Evolutionary conservation across 495 filamentous ascomycete species (phyloP).

Genomic region (Aspergillus hancockii): DNA sequence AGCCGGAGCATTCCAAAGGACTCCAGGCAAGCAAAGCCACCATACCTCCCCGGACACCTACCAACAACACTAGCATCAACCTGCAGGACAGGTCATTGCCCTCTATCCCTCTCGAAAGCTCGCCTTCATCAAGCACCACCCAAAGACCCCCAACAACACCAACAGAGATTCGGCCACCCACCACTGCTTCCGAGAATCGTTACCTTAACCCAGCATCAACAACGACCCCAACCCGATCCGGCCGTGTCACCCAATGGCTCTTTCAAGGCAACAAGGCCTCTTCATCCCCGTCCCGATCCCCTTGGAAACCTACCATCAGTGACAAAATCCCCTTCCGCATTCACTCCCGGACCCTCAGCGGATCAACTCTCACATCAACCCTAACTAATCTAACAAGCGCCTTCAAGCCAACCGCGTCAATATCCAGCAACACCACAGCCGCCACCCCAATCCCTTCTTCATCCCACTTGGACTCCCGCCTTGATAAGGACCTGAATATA

Average conservation of each 20-base stretch:
- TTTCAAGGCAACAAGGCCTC: slow-evolving; percentile 20
- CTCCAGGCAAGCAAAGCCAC: slow-evolving; percentile 3
- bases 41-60: slow-evolving; percentile 13
- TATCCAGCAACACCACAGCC: slow-evolving; percentile 32
- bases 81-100: slow-evolving; percentile 25
- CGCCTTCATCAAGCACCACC: not conserved
- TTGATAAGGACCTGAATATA: slow-evolving; percentile 30
- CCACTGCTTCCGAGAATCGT: slow-evolving; percentile 19
- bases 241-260: slow-evolving; percentile 39
- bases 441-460: slow-evolving; percentile 29
- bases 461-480: slow-evolving; percentile 23
- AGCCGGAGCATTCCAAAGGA: slow-evolving; percentile 3
- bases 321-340: slow-evolving; percentile 32
- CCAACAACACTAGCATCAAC: slow-evolving; percentile 12
- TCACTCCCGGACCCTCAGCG: slow-evolving; percentile 43
- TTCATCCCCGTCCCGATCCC: slow-evolving; percentile 10
- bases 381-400: slow-evolving; percentile 26
- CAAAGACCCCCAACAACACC: slow-evolving; percentile 19
- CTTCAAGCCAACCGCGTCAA: slow-evolving; percentile 24
- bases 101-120: slow-evolving; percentile 10
- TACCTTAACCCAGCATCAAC: slow-evolving; percentile 17
- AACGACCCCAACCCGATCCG: slow-evolving; percentile 24
- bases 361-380: slow-evolving; percentile 38
- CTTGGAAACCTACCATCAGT: slow-evolving; percentile 19
- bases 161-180: slow-evolving; percentile 19